phyloP scores from a whole-genome alignment of 2,329 filamentous ascomycete species.

The Lachnellula willkommii region DNA sequence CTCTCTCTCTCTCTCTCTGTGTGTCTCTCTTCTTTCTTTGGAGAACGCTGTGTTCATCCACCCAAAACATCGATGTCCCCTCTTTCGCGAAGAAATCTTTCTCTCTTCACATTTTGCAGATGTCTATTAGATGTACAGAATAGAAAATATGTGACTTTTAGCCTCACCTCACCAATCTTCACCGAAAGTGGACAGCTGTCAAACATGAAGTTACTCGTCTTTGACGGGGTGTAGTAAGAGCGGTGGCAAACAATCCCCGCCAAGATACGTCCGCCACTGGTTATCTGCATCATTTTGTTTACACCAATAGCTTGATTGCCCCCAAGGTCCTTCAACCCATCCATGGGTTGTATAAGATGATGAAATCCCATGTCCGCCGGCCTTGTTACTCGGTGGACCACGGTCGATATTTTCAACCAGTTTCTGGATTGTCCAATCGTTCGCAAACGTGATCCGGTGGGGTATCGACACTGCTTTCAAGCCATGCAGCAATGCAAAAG shows the following conservation, averaged over 20 bases:
- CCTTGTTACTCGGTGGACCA: neutral
- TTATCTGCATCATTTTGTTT: too few species aligned
- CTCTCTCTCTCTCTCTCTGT: neutral
- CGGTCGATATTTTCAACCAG: slow-evolving; percentile 38
- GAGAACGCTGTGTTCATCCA: neutral
- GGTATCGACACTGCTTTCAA: slow-evolving; percentile 63
- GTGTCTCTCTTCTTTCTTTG: neutral
- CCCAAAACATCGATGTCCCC: neutral
- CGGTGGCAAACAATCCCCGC: neutral
- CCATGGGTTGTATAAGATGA: neutral
- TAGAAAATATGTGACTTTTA: neutral
- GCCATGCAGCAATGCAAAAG: slow-evolving; percentile 68
- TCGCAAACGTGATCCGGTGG: slow-evolving; percentile 74
- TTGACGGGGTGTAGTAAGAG: neutral
- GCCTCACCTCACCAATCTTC: neutral
- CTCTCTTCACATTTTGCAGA: neutral
- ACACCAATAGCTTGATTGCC: too few species aligned
- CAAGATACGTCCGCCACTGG: too few species aligned
- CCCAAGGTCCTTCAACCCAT: slow-evolving; percentile 2
- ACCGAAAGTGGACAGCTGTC: neutral
- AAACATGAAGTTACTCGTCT: neutral
- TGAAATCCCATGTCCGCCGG: neutral
- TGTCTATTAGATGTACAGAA: neutral
- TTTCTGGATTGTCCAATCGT: slow-evolving; percentile 64
- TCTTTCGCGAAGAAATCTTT: neutral